Conservation (phyloP, 257 asterid species). For the Verbascum thapsus region DNA sequence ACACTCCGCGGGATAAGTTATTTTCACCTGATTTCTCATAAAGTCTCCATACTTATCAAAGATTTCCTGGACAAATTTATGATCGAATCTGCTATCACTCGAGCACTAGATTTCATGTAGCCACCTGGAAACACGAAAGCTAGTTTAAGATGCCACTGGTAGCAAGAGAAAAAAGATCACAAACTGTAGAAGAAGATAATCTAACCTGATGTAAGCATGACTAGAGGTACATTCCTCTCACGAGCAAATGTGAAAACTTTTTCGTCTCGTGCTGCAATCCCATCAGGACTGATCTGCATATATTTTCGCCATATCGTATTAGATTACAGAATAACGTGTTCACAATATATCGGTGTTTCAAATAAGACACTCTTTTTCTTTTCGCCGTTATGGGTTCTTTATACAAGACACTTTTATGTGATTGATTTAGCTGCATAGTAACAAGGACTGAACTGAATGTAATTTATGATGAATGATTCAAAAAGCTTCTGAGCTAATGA, state of each 20-base stretch:
- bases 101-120: slow-evolving; percentile 92
- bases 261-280: slow-evolving; percentile 76
- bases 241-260: slow-evolving; percentile 79
- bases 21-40: slow-evolving; percentile 24
- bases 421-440: not conserved
- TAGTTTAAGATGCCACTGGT: slow-evolving; percentile 18
- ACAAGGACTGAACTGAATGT: not conserved
- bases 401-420: not conserved
- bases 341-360: not conserved
- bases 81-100: slow-evolving; percentile 86
- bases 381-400: not conserved
- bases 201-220: slow-evolving; percentile 96
- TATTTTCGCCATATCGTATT: not conserved
- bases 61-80: slow-evolving; percentile 67
- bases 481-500: not conserved
- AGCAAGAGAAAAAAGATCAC: not conserved
- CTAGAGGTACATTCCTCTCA: slow-evolving; percentile 64
- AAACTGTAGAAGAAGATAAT: slow-evolving; percentile 10
- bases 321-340: slow-evolving; percentile 1
- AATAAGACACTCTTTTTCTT: not conserved
- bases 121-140: slow-evolving; percentile 65
- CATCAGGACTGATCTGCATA: slow-evolving; percentile 86
- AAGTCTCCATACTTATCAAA: slow-evolving; percentile 54
- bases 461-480: slow-evolving; percentile 5
- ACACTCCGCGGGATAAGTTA: slow-evolving; percentile 1